Conservation (phyloP, 2,329 filamentous ascomycete species). For the Fusarium sp. region DNA sequence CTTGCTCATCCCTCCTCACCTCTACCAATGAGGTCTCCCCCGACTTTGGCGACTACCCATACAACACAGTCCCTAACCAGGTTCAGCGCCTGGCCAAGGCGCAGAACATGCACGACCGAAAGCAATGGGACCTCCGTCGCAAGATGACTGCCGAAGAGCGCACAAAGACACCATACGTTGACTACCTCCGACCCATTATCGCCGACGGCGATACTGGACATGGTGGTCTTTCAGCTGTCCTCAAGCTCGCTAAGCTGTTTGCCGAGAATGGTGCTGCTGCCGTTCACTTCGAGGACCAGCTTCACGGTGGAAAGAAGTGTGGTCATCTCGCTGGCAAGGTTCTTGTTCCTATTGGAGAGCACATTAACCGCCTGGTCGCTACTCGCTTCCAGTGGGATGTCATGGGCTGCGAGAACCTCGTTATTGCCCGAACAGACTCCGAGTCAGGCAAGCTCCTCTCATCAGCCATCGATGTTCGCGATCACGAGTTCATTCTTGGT, state of each 20-base stretch:
- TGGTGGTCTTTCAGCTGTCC: constrained; percentile 89
- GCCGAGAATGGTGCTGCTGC: constrained; percentile 96
- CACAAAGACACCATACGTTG: constrained; percentile 81
- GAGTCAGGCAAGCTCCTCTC: constrained; percentile 93
- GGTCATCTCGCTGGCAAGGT: constrained; percentile 97
- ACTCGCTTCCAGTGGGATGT: constrained; percentile 98
- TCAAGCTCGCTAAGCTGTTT: constrained; percentile 97
- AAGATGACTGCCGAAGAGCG: constrained; percentile 81
- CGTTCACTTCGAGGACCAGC: constrained; percentile 97
- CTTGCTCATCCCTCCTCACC: constrained; percentile 92
- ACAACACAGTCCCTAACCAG: constrained; percentile 98
- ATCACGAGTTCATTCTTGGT: constrained; percentile 97
- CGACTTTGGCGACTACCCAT: constrained; percentile 98
- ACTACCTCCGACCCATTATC: constrained; percentile 94
- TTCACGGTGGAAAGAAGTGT: constrained; percentile 98
- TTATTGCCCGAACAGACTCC: constrained; percentile 95
- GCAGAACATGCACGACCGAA: constrained; percentile 95
- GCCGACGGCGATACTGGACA: constrained; percentile 97
- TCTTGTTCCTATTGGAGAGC: constrained; percentile 90
- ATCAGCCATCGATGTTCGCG: constrained; percentile 90
- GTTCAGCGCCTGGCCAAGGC: constrained; percentile 97
- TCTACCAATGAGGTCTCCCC: constrained; percentile 97
- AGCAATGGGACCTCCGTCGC: constrained; percentile 88
- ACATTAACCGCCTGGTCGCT: constrained; percentile 94
- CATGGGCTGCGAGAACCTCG: constrained; percentile 94